phyloP scores from a whole-genome alignment of 176 grass and related monocot genomes.

The Oryza rufipogon region DNA sequence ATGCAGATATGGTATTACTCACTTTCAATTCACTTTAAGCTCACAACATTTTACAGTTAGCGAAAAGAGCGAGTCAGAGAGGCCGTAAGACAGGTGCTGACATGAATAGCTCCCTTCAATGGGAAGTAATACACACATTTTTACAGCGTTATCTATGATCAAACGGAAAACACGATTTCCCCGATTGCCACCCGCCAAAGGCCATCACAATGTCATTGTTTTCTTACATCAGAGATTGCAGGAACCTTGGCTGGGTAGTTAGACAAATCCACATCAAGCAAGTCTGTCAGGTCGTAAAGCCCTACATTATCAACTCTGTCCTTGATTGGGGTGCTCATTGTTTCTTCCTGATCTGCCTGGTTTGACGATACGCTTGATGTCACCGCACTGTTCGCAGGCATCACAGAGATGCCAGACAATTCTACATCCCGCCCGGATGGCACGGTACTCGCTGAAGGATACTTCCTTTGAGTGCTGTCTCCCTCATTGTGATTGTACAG shows the following conservation, averaged over 20 bases:
- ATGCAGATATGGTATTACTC: slow-evolving; percentile 26
- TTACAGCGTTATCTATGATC: slow-evolving; percentile 67
- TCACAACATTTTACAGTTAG: slow-evolving; percentile 46
- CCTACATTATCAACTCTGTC: slow-evolving; percentile 64
- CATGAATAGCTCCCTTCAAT: slow-evolving; percentile 45
- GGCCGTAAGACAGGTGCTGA: not conserved
- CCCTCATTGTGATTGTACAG: slow-evolving; percentile 86
- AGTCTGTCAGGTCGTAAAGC: slow-evolving; percentile 76
- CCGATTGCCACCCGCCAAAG: slow-evolving; percentile 17
- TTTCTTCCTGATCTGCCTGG: slow-evolving; percentile 70
- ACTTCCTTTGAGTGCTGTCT: slow-evolving; percentile 63
- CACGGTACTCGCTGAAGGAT: slow-evolving; percentile 59
- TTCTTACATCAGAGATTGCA: slow-evolving; percentile 61
- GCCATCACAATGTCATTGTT: slow-evolving; percentile 55
- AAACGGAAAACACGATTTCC: slow-evolving; percentile 29
- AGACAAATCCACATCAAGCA: slow-evolving; percentile 71
- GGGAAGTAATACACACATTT: slow-evolving; percentile 61
- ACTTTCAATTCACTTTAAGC: slow-evolving; percentile 30
- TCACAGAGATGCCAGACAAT: slow-evolving; percentile 49
- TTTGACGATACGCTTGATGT: slow-evolving; percentile 36
- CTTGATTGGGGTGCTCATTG: slow-evolving; percentile 87
- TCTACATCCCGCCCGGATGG: slow-evolving; percentile 74
- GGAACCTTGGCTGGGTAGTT: slow-evolving; percentile 78
- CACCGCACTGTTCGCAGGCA: slow-evolving; percentile 47
- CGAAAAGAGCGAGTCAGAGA: not conserved